phyloP scores from a whole-genome alignment of 495 filamentous ascomycete species.

The Hyaloscypha hepaticicola region DNA sequence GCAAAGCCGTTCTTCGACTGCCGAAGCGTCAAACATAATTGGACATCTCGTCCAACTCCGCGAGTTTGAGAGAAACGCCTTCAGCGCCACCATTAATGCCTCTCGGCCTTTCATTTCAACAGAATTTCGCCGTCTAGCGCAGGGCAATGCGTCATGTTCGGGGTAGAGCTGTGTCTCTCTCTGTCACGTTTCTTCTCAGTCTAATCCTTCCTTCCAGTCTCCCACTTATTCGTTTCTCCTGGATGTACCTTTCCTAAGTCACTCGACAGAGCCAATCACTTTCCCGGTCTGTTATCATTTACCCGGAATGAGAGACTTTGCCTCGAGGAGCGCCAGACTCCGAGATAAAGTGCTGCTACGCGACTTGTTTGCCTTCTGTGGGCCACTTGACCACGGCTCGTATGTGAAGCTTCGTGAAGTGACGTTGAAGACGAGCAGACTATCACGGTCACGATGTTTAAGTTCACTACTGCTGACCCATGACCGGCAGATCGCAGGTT shows the following conservation, averaged over 20 bases:
- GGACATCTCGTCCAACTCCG: slow-evolving; percentile 1
- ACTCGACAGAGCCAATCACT: slow-evolving; percentile 20
- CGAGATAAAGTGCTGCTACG: slow-evolving; percentile 10
- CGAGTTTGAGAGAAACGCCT: slow-evolving; percentile 17
- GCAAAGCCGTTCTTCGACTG: slow-evolving; percentile 1
- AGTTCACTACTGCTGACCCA: slow-evolving; percentile 19
- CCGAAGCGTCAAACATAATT: slow-evolving; percentile 16
- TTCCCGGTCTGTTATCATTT: slow-evolving; percentile 15
- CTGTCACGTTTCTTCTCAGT: background rate
- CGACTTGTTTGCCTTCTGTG: background rate
- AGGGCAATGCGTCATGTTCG: slow-evolving; percentile 18
- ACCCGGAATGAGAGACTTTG: slow-evolving; percentile 24
- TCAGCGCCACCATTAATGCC: slow-evolving; percentile 12
- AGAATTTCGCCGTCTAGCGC: slow-evolving; percentile 4
- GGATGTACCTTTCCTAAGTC: slow-evolving; percentile 6
- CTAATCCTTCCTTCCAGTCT: slow-evolving; percentile 6
- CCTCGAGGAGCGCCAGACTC: slow-evolving; percentile 12
- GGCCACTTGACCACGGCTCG: background rate
- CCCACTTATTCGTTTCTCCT: background rate
- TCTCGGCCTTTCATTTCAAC: slow-evolving; percentile 16
- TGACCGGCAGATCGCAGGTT: slow-evolving; percentile 29
- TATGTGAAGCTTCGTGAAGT: slow-evolving; percentile 15
- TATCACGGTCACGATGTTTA: slow-evolving; percentile 18
- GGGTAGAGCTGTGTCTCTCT: slow-evolving; percentile 1
- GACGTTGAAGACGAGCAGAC: slow-evolving; percentile 19